Evolutionary conservation across 768 basidiomycete species (phyloP), one percentile per base, ranked within the genome.

Genomic region (Lactifluus pinguis): DNA sequence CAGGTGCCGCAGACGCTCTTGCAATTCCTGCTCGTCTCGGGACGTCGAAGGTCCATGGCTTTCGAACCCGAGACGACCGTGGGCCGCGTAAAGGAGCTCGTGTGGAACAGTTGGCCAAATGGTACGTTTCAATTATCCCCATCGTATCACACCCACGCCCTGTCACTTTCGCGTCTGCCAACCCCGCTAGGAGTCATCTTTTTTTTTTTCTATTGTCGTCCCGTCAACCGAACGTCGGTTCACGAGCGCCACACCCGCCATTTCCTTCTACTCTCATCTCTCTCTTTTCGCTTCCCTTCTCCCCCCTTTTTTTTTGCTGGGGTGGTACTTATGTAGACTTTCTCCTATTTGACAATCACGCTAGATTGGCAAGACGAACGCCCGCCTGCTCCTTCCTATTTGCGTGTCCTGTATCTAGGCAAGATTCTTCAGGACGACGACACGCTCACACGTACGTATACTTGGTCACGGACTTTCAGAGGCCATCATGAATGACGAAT

Each of bases 401-500:
- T 90, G 59, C 81, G 89, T 19, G 79, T 92, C 41, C 75, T 91
- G 1, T 85, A 91, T 70, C 74, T 90, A 6, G 89, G 89, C 41
- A 84, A 83, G 71, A 85, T 92, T 69, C 72, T 90, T n/a, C 88
- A 89, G 68, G 89, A 92, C 68, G 89, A 92, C 34, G 89, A 91
- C 57, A 87, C 85, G 2, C 76, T 92, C 15, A 70, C 76, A 17
- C 80, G 87, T 89, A 65, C 68, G 84, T 75, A 17, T 32, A 61
- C 34, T 45, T 42, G 55, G 30, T 30, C 44, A 50, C 29, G 47
- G 42, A n/a, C 15, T 13, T 34, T 2, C 13, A 47, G 21, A 13
- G 25, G 32, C 19, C n/a, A 15, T 9, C 7, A 21, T n/a, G 47
- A 49, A 15, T 57, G 38, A 48, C 50, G 7, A 9, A 9, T n/a